Percentiles rank a stretch among this genome's conserved stretches.
Conservation (phyloP, 2,329 filamentous ascomycete genomes). For the Exophiala lecanii-corni region DNA sequence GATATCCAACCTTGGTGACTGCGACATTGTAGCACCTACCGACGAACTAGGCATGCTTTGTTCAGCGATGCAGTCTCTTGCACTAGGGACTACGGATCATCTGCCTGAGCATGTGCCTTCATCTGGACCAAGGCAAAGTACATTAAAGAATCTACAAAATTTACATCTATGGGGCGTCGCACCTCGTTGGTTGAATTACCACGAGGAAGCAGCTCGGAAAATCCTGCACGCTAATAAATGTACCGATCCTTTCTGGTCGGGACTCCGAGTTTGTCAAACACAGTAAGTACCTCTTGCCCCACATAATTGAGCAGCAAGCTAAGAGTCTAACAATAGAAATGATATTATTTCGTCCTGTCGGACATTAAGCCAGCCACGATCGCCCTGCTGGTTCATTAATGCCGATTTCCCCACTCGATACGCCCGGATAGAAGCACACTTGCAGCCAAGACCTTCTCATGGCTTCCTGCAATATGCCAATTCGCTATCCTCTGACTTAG, state of each 20-base stretch:
- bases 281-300: background rate
- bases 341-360: constrained; percentile 1
- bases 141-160: background rate
- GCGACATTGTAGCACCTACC: background rate
- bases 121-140: constrained; percentile 1
- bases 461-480: background rate
- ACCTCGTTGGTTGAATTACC: constrained; percentile 3
- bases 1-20: background rate
- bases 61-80: constrained; percentile 1
- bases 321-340: background rate
- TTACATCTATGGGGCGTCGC: background rate
- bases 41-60: background rate
- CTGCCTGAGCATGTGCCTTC: background rate
- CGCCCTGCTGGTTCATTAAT: background rate
- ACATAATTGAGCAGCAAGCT: too few species aligned
- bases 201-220: background rate
- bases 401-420: background rate
- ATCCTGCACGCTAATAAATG: background rate
- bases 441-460: background rate
- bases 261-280: background rate
- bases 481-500: background rate
- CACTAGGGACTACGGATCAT: background rate
- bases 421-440: background rate
- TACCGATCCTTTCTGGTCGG: background rate
- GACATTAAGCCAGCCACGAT: background rate